These are phyloP conservation scores for Pontederia paniculata DNA, from an alignment of 176 grass and related monocot species.

Conservation along the genomic window DNA sequence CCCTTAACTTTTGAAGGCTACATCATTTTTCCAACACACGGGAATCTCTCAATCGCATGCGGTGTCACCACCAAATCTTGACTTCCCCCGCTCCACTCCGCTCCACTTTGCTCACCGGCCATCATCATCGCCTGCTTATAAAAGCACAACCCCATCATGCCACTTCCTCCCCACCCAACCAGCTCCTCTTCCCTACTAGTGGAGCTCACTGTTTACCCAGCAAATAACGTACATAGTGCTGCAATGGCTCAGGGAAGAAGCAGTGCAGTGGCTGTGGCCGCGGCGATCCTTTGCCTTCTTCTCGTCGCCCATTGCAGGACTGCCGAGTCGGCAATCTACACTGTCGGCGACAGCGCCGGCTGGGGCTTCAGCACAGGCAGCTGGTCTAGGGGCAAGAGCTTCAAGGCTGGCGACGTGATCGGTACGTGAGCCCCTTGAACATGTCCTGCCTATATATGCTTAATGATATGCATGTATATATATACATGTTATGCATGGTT, in stretches of 20 bases:
- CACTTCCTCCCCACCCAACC: no score
- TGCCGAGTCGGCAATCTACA: slow-evolving; percentile 13
- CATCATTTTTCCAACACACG: no score
- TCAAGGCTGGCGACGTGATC: slow-evolving; percentile 16
- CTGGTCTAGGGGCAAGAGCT: slow-evolving; percentile 16
- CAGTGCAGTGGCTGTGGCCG: slow-evolving; percentile 7
- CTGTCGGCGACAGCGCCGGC: slow-evolving; percentile 2
- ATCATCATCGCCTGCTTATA: no score
- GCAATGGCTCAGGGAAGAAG: slow-evolving; percentile 16
- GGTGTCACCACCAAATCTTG: no score
- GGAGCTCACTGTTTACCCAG: neutral
- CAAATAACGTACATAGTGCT: neutral
- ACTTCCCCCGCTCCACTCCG: no score
- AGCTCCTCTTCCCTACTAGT: no score
- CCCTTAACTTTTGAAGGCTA: no score
- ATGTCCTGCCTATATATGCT: neutral
- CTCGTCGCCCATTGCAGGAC: neutral
- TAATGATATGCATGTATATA: neutral
- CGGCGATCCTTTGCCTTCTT: neutral
- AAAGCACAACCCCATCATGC: no score
- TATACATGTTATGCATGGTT: neutral
- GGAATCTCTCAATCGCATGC: no score
- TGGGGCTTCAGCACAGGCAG: slow-evolving; percentile 13
- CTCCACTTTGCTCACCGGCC: no score
- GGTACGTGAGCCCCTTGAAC: neutral